Evolutionary conservation across 768 basidiomycete species (phyloP), one percentile per base, ranked within the genome.

Genomic region (Leccinum broughii): DNA sequence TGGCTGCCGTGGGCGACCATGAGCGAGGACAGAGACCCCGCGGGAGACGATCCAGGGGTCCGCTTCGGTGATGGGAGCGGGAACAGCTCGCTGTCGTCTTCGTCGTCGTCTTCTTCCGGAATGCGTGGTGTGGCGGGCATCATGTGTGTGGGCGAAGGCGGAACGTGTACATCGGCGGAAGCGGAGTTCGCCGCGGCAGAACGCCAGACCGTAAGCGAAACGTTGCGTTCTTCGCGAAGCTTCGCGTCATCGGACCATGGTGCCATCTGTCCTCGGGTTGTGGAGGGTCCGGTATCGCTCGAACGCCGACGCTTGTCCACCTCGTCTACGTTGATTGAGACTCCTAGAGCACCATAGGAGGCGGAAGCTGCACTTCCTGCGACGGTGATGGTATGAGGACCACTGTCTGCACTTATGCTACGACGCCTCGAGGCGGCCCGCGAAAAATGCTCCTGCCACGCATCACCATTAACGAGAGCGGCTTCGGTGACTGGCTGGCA

Each of bases 401-500:
- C 75, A 9, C 76, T 63, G 1, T 68, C 68, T 4, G 51, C 53
- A 62, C 82, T 85, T 17, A 69, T 61, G 55, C 79, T 84, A 49
- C 87, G 78, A n/a, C 85, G 77, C 62, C 85, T 79, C 30, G 78
- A 77, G 4, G 89, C 89, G 7, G 83, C 85, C 35, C 80, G 80
- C 3, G 86, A 80, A 69, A 89, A 91, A 66, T 77, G 82, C 66
- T 85, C 86, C 58, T 82, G 72, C 86, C 86, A 90, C 1, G 78
- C 70, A 22, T 83, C 82, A 34, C 85, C 87, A 63, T 83, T 76
- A 46, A 77, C 70, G 39, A 83, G 66, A 53, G 78, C 82, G 56
- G 83, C 78, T 49, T 91, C 89, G 3, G 83, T 87, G 60, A 79
- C 78, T 37, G 73, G 70, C 44, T 83, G 79, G 67, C 90, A 92